Base-by-base conservation (phyloP, 23 red algal genomes). In the Gracilaria vermiculophylla region DNA sequence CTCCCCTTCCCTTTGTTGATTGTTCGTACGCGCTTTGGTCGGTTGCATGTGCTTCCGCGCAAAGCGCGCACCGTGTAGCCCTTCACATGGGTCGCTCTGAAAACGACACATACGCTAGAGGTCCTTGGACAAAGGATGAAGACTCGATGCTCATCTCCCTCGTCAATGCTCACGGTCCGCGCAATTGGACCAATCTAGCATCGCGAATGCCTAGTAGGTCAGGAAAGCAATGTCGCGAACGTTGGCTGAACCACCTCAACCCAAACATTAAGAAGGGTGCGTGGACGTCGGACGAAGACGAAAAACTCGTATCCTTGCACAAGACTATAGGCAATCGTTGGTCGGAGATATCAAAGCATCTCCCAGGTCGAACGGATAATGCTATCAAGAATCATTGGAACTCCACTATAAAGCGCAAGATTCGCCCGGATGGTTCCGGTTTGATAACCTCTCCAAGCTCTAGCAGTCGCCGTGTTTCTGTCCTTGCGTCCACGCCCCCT, bases 321-420 rank as follows among this genome's bases (percentile, higher is more conserved):
- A 78, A 52, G 27, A 78, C 67, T 32, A 66, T 62, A 32, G 94
- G 94, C n/a, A 97, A 97, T 55, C 70, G 79, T 12, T 97, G 94
- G 88, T 76, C 69, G 24, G 67, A 88, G 85, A 97, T 97, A 74
- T 80, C 85, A 16, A 92, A 88, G 31, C 60, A 82, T 52, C 49
- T 97, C 19, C 81, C 65, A 16, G 94, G 94, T 23, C 83, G 94
- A 58, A 97, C 94, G 33, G 94, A 97, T 76, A 97, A 97, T 61
- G 94, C 88, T 15, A 93, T 97, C 69, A 97, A 97, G 81, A 97
- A 97, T 79, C 66, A 83, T 36, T 97, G 80, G 80, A 97, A 92
- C 61, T 89, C 85, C 7, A 92, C 94, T 48, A 82, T 92, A 37
- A 87, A 93, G 48, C 79, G 83, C 32, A 78, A 85, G 62, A 85